phyloP scores from a whole-genome alignment of 352 stramenopile genomes.

The Globisporangium camurandrum region DNA sequence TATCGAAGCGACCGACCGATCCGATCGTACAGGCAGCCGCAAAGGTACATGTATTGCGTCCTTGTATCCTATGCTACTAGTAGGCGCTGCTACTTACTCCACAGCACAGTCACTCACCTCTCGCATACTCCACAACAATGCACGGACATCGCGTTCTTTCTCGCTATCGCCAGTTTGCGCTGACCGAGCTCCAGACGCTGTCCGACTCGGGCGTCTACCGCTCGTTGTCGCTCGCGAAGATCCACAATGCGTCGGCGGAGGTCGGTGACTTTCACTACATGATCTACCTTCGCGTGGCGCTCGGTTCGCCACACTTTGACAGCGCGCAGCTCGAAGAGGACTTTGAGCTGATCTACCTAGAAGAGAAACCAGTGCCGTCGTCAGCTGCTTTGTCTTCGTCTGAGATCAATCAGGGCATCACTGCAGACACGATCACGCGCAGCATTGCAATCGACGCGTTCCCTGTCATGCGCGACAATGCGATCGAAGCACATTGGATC shows the following conservation, averaged over 20 bases:
- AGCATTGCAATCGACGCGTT: constrained; percentile 84
- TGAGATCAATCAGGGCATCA: too few relatives aligned
- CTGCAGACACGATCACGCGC: constrained; percentile 10
- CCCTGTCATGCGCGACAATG: constrained; percentile 74
- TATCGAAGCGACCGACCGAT: constrained; percentile 20
- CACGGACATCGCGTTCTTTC: too few relatives aligned
- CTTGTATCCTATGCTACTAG: not conserved
- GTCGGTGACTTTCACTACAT: constrained; percentile 78
- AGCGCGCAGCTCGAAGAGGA: constrained; percentile 42
- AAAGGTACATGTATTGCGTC: constrained; percentile 15
- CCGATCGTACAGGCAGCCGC: constrained; percentile 36
- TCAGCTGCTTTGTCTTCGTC: too few relatives aligned
- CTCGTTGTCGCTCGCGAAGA: constrained; percentile 40
- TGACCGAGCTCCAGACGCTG: constrained; percentile 42
- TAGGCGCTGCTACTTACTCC: not conserved
- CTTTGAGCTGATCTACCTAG: constrained; percentile 76
- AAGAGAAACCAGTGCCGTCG: constrained; percentile 34
- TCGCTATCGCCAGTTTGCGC: constrained; percentile 36
- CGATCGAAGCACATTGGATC: constrained; percentile 75
- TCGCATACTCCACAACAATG: not conserved
- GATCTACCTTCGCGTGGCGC: constrained; percentile 53
- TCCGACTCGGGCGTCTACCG: constrained; percentile 71
- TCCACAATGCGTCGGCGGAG: constrained; percentile 49
- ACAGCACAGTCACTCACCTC: not conserved
- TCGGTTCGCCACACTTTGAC: constrained; percentile 67